Conservation (phyloP, 2,329 filamentous ascomycete species). For the Penicillium sp. region DNA sequence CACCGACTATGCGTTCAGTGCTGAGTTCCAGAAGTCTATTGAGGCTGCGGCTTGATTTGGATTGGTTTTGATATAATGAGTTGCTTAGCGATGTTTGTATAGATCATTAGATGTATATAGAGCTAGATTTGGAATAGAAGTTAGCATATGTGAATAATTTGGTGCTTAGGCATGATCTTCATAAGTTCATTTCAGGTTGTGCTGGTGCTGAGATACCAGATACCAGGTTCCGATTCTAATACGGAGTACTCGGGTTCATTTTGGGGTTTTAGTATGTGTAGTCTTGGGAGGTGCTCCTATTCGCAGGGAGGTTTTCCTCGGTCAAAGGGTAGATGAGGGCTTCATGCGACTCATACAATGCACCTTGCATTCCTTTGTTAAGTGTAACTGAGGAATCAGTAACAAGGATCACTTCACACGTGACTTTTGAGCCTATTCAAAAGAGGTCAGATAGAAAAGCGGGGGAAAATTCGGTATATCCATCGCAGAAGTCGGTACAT, state of each 20-base stretch:
- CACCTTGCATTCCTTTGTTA: no score
- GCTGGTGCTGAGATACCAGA: no score
- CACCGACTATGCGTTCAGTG: constrained; percentile 38
- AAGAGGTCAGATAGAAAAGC: background rate
- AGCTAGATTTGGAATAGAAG: background rate
- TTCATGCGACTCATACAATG: no score
- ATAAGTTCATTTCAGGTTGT: no score
- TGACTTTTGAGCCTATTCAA: no score
- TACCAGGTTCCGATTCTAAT: no score
- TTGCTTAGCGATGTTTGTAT: constrained; percentile 15
- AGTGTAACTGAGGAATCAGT: background rate
- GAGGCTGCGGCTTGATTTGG: constrained; percentile 22
- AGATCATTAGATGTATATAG: background rate
- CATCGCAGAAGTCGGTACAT: background rate
- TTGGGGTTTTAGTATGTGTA: no score
- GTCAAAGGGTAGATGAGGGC: no score
- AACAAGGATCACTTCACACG: no score
- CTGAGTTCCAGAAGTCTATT: constrained; percentile 32
- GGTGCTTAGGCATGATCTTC: constrained; percentile 46
- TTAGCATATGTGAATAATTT: background rate
- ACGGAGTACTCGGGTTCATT: no score
- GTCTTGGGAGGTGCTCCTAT: no score
- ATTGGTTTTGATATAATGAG: background rate
- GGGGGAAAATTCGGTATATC: background rate
- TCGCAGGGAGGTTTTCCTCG: no score